A percentile compares a stretch with the other conserved stretches of the same genome.
Evolutionary conservation across 371 early-diverging fungal genomes (phyloP).

Genomic region (Lichtheimia ramosa): DNA sequence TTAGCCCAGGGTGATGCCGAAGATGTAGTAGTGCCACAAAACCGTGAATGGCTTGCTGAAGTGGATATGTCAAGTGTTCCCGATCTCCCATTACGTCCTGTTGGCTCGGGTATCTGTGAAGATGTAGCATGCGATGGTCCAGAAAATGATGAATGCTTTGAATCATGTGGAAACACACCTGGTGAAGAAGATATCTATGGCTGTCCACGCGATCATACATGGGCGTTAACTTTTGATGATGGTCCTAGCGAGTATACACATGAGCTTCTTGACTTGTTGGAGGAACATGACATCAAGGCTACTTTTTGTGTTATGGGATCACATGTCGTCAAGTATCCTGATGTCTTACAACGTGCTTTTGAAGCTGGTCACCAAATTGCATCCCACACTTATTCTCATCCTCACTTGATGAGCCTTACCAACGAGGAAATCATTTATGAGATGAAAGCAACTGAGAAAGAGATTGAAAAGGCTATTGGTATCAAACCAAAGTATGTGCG

Average conservation of each 20-base stretch:
- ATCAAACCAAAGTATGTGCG: constrained; percentile 58
- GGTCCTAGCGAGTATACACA: constrained; percentile 56
- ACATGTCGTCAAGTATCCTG: constrained; percentile 30
- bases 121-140: constrained; percentile 33
- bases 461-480: constrained; percentile 48
- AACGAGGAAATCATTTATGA: constrained; percentile 43
- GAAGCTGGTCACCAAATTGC: constrained; percentile 57
- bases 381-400: constrained; percentile 55
- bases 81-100: constrained; percentile 28
- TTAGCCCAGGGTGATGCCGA: constrained; percentile 38
- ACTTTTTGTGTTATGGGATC: constrained; percentile 75
- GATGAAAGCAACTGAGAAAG: constrained; percentile 48
- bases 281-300: constrained; percentile 47
- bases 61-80: constrained; percentile 44
- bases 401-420: constrained; percentile 41
- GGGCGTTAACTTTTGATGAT: constrained; percentile 68
- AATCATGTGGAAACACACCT: constrained; percentile 36
- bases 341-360: constrained; percentile 41
- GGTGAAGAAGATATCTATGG: constrained; percentile 35
- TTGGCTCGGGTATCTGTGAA: constrained; percentile 36
- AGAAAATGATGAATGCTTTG: constrained; percentile 40
- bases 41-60: constrained; percentile 52
- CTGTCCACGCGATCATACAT: constrained; percentile 25
- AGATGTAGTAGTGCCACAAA: constrained; percentile 63
- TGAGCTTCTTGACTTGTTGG: constrained; percentile 54